Evolutionary conservation across 805 yeast species (phyloP).

Genomic region (Tetrapisispora nanseiensis): DNA sequence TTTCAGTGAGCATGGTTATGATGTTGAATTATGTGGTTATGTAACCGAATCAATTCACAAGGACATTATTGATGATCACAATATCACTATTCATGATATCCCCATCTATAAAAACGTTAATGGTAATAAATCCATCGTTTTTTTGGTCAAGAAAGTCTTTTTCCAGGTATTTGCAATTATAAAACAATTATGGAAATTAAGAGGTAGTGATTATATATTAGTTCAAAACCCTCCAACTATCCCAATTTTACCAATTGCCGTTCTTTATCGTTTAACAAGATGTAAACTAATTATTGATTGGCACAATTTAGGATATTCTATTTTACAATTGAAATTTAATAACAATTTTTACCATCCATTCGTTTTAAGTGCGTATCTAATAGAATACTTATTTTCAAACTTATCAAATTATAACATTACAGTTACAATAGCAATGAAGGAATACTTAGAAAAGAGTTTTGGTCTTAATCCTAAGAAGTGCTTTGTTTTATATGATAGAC

Average conservation of each 20-base stretch:
- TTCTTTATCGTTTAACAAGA: slow-evolving; percentile 45
- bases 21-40: slow-evolving; percentile 82
- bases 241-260: slow-evolving; percentile 63
- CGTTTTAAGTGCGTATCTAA: slow-evolving; percentile 47
- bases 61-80: slow-evolving; percentile 40
- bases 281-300: slow-evolving; percentile 77
- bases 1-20: slow-evolving; percentile 55
- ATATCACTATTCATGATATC: slow-evolving; percentile 40
- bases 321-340: slow-evolving; percentile 55
- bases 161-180: slow-evolving; percentile 44
- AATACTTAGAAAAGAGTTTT: slow-evolving; percentile 48
- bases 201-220: slow-evolving; percentile 59
- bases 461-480: slow-evolving; percentile 40
- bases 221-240: slow-evolving; percentile 90
- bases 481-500: slow-evolving; percentile 74
- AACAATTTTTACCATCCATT: slow-evolving; percentile 44
- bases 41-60: slow-evolving; percentile 45
- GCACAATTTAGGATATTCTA: slow-evolving; percentile 90
- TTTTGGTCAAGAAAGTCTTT: slow-evolving; percentile 40
- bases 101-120: slow-evolving; percentile 3
- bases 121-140: slow-evolving; percentile 4
- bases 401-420: slow-evolving; percentile 66
- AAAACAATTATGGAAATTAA: slow-evolving; percentile 39
- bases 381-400: slow-evolving; percentile 55
- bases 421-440: slow-evolving; percentile 68